phyloP scores from a whole-genome alignment of 2,329 filamentous ascomycete species.

The Fusarium sp. region DNA sequence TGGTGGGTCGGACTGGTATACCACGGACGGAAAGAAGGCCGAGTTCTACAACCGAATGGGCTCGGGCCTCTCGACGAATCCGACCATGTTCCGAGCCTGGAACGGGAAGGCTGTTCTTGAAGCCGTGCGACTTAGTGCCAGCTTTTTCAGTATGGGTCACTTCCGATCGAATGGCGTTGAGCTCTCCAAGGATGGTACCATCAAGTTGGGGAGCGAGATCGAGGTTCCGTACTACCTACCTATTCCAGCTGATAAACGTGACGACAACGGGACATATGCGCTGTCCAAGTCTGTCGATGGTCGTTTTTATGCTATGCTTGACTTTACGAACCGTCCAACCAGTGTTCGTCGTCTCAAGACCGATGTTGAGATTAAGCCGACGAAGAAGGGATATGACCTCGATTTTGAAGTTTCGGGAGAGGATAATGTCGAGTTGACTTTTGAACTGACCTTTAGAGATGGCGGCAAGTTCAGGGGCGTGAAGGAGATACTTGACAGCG shows the following conservation, averaged over 20 bases:
- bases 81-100: constrained; percentile 31
- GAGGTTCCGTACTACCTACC: constrained; percentile 16
- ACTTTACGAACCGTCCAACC: constrained; percentile 9
- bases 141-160: constrained; percentile 28
- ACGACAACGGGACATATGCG: constrained; percentile 12
- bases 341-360: constrained; percentile 18
- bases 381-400: constrained; percentile 5
- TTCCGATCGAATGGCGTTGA: constrained; percentile 24
- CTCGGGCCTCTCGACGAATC: constrained; percentile 22
- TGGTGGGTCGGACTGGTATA: constrained; percentile 26
- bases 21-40: constrained; percentile 17
- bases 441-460: constrained; percentile 17
- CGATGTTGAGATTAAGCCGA: constrained; percentile 1
- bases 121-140: constrained; percentile 11
- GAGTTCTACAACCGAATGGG: constrained; percentile 28
- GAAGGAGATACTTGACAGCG: constrained; percentile 3
- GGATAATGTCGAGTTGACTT: constrained; percentile 19
- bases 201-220: constrained; percentile 4
- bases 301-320: constrained; percentile 15
- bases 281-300: constrained; percentile 6
- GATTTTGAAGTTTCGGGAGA: constrained; percentile 14
- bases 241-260: neutral
- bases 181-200: neutral
- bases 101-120: constrained; percentile 25
- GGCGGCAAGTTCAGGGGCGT: constrained; percentile 18